Conservation (phyloP, 352 stramenopile species). For the Blastocystis sp. region DNA sequence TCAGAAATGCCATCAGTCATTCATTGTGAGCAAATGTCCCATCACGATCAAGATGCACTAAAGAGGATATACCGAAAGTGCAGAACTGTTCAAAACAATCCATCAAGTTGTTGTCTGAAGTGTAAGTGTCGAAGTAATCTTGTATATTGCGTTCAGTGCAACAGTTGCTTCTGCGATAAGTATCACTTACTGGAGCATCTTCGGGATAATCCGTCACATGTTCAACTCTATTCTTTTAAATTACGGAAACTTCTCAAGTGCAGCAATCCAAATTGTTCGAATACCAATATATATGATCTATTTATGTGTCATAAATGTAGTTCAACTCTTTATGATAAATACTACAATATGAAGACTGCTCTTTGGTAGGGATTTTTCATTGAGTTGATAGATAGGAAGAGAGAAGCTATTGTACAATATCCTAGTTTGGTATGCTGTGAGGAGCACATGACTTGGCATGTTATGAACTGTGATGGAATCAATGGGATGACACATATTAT, state of each 20-base stretch:
- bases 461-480: constrained; percentile 60
- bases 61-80: constrained; percentile 17
- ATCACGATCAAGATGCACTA: not conserved
- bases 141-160: constrained; percentile 61
- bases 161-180: constrained; percentile 53
- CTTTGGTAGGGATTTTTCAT: not conserved
- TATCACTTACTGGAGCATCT: constrained; percentile 49
- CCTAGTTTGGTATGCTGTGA: constrained; percentile 62
- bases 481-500: constrained; percentile 43
- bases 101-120: not conserved
- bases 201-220: constrained; percentile 7
- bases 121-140: constrained; percentile 26
- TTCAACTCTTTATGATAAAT: constrained; percentile 26
- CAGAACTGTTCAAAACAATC: not conserved
- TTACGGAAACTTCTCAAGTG: constrained; percentile 54
- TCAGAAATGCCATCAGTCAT: not conserved
- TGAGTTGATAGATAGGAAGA: constrained; percentile 18
- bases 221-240: constrained; percentile 55
- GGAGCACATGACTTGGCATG: constrained; percentile 50
- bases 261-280: constrained; percentile 13
- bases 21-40: not conserved
- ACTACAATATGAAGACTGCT: constrained; percentile 67
- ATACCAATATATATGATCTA: constrained; percentile 59
- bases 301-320: constrained; percentile 49
- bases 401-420: constrained; percentile 49